Conservation (phyloP, 2,329 filamentous ascomycete genomes). For the Colletotrichum eleusines region DNA sequence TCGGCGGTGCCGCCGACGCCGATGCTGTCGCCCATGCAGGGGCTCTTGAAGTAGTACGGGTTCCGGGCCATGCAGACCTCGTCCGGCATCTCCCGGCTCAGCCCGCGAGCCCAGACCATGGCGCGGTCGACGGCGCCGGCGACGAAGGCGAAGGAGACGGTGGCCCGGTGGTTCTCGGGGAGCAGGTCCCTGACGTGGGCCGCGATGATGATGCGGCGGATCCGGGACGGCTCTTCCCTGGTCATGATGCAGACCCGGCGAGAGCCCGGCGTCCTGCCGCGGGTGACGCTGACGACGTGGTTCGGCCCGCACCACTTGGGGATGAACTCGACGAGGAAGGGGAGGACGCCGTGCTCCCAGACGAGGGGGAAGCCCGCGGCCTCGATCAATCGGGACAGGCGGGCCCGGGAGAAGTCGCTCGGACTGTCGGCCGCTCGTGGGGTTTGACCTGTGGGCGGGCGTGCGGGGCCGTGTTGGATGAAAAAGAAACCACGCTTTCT, state of each 20-base stretch:
- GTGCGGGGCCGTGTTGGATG: constrained; percentile 15
- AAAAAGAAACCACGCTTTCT: too few species aligned
- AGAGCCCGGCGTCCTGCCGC: constrained; percentile 51
- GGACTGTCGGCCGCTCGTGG: constrained; percentile 50
- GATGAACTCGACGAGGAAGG: constrained; percentile 57
- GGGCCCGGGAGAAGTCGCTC: constrained; percentile 46
- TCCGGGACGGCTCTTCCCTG: constrained; percentile 49
- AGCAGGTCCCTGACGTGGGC: constrained; percentile 57
- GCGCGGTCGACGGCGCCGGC: constrained; percentile 52
- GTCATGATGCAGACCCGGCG: constrained; percentile 58
- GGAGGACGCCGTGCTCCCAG: constrained; percentile 59
- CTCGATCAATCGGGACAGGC: constrained; percentile 49
- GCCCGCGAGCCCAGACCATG: constrained; percentile 55
- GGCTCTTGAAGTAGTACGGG: constrained; percentile 57
- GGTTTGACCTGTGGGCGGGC: constrained; percentile 46
- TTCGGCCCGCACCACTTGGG: constrained; percentile 56
- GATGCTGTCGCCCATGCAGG: constrained; percentile 61
- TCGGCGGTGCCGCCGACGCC: constrained; percentile 50
- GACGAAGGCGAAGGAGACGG: constrained; percentile 54
- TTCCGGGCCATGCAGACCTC: constrained; percentile 57
- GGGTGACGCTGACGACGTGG: constrained; percentile 55
- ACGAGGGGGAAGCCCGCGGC: constrained; percentile 54
- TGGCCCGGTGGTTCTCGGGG: constrained; percentile 48
- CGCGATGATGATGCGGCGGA: constrained; percentile 54
- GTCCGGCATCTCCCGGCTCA: constrained; percentile 53